Base-by-base conservation (phyloP, 2,329 filamentous ascomycete species). In the Calonectria crousiana region DNA sequence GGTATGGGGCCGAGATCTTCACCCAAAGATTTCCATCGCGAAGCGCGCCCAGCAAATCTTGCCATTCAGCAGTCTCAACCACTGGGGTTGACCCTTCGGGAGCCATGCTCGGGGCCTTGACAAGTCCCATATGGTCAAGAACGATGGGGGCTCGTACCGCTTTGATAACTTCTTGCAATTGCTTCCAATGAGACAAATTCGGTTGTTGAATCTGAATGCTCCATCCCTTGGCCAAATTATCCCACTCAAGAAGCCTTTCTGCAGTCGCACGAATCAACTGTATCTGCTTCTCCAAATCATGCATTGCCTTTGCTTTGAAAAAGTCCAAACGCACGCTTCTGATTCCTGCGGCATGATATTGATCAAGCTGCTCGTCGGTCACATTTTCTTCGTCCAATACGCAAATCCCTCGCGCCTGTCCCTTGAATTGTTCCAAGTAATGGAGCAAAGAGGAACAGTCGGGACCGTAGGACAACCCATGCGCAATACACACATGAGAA, bases 161-260 rank as follows among this genome's bases (percentile, higher is more conserved):
- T 6, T 26, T 30, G 3, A 36, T 53, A 38, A 68, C 44, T 38
- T 72, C 23, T 6, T 65, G 38, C 32, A 72, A 26, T 28, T 64
- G 32, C 41, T 72, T 68, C 70, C 70, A 72, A 32, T 72, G 34
- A 10, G 64, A 64, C 4, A 72, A 11, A 23, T 60, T 68, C 2
- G 70, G 64, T 30, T 72, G 70, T 26, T 72, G 70, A 30, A 72
- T 72, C 26, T 72, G 70, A 26, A 72, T 72, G 20, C 70, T 72
- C 70, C 70, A 72, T 13, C 70, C 70, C 26, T 47, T 72, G 16
- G 52, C 70, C 9, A 36, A 38, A 30, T 26, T 30, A 2, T 69
- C 56, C 70, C 70, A 72, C n/a, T 47, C 41, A 23, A 52, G 41
- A 28, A 72, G 56, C 8, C 70, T 51, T 14, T 64, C 41, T 13